Evolutionary conservation across 345 rosid genomes (phyloP).

Genomic region (Alliaria petiolata): DNA sequence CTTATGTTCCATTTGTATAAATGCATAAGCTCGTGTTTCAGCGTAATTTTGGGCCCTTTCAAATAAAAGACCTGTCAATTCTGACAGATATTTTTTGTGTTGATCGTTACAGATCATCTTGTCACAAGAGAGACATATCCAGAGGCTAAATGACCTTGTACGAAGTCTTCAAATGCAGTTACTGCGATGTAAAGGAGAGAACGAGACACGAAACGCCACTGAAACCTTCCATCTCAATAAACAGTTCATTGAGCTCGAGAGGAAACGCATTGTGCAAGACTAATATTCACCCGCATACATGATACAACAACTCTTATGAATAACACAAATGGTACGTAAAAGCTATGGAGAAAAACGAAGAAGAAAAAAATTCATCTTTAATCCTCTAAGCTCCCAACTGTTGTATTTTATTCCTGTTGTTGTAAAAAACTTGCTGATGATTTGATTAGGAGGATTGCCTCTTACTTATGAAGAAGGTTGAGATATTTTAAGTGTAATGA

Average conservation of each 20-base stretch:
- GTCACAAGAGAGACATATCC: conserved; percentile 79
- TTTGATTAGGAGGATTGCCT: not conserved
- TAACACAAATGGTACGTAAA: conserved; percentile 15
- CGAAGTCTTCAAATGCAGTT: conserved; percentile 59
- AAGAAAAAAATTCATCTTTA: not conserved
- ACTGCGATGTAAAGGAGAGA: conserved; percentile 48
- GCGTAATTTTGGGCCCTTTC: not conserved
- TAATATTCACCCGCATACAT: conserved; percentile 27
- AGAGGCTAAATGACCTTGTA: conserved; percentile 67
- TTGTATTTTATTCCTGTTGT: conserved; percentile 6
- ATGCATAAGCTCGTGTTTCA: not conserved
- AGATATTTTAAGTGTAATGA: not conserved
- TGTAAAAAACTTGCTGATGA: not conserved
- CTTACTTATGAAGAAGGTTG: conserved; percentile 3
- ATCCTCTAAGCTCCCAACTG: not conserved
- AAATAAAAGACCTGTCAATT: not conserved
- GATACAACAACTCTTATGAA: not conserved
- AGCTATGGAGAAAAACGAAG: not conserved
- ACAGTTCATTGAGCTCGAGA: conserved; percentile 55
- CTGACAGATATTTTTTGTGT: not conserved
- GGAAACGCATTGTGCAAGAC: conserved; percentile 53
- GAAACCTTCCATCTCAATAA: conserved; percentile 32
- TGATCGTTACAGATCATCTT: conserved; percentile 61
- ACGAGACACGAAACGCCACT: conserved; percentile 39
- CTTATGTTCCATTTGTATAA: not conserved